phyloP scores from a whole-genome alignment of 2,329 filamentous ascomycete genomes.

The Aspergillus flavus region DNA sequence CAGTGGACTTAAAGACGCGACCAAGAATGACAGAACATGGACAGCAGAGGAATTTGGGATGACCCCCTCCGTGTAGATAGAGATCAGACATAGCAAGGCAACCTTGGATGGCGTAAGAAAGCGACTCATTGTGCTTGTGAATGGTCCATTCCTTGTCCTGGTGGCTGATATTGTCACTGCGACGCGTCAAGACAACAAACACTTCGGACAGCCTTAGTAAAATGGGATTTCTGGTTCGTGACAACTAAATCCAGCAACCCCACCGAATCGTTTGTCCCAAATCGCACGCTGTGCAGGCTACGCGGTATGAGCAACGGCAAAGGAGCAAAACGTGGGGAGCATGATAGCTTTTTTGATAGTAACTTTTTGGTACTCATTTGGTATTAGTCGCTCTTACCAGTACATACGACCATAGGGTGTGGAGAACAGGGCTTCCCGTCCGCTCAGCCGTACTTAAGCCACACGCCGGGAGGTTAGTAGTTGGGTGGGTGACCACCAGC shows the following conservation, averaged over 20 bases:
- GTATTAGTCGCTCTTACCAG: rapidly evolving
- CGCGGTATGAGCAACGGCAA: not conserved
- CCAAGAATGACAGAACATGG: constrained; percentile 76
- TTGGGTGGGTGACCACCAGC: too few relatives aligned
- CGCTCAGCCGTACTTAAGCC: too few relatives aligned
- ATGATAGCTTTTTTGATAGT: not conserved
- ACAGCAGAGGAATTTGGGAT: constrained; percentile 72
- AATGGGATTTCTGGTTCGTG: not conserved
- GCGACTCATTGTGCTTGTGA: constrained; percentile 62
- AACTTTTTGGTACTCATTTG: not conserved
- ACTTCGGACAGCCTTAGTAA: not conserved
- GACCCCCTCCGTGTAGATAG: constrained; percentile 74
- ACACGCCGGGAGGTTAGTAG: too few relatives aligned
- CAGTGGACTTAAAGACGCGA: constrained; percentile 64
- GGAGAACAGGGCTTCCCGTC: not conserved
- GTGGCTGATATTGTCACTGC: not conserved
- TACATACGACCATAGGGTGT: constrained; percentile 6
- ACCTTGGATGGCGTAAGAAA: constrained; percentile 90
- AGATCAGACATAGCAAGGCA: constrained; percentile 75
- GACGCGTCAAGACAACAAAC: not conserved
- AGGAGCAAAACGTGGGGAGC: not conserved
- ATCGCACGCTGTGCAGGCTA: not conserved
- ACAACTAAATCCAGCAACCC: not conserved
- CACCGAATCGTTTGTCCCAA: not conserved
- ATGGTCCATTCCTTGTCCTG: constrained; percentile 2